A percentile compares a stretch with the other conserved stretches of the same genome.
Evolutionary conservation across 768 basidiomycete genomes (phyloP).

Genomic region (Leccinum disarticulatum): DNA sequence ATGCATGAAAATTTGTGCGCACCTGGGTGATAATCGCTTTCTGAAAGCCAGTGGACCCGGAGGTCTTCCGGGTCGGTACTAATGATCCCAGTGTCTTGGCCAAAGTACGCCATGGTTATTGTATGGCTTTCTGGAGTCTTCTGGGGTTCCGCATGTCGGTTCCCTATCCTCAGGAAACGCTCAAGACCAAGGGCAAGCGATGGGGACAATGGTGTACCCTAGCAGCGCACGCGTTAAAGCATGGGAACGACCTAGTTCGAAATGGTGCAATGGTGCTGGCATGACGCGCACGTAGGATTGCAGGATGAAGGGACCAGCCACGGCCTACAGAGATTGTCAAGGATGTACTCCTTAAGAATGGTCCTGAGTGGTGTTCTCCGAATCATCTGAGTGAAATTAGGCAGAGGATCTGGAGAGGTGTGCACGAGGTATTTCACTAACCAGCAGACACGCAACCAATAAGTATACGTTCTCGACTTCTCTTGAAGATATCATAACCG

Average conservation of each 20-base stretch:
- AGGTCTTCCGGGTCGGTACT: no score
- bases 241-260: conserved; percentile 1
- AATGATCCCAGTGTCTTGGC: background rate
- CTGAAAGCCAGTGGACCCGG: no score
- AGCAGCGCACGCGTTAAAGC: conserved; percentile 19
- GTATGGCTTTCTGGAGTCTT: conserved; percentile 53
- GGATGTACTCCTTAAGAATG: background rate
- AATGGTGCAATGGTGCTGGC: conserved; percentile 5
- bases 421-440: background rate
- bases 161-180: conserved; percentile 10
- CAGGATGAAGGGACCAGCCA: background rate
- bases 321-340: background rate
- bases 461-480: background rate
- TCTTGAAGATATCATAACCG: background rate
- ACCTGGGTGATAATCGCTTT: no score
- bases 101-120: conserved; percentile 46
- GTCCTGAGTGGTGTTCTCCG: conserved; percentile 11
- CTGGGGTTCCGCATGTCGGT: conserved; percentile 46
- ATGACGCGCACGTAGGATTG: conserved; percentile 1
- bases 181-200: conserved; percentile 6
- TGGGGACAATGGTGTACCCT: conserved; percentile 19
- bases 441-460: background rate
- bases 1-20: no score
- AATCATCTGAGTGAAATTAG: conserved; percentile 9
- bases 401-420: background rate